Evolutionary conservation across 169 alveolate species (phyloP), one percentile per base, ranked within the genome.

Genomic region (Eimeria zaria): DNA sequence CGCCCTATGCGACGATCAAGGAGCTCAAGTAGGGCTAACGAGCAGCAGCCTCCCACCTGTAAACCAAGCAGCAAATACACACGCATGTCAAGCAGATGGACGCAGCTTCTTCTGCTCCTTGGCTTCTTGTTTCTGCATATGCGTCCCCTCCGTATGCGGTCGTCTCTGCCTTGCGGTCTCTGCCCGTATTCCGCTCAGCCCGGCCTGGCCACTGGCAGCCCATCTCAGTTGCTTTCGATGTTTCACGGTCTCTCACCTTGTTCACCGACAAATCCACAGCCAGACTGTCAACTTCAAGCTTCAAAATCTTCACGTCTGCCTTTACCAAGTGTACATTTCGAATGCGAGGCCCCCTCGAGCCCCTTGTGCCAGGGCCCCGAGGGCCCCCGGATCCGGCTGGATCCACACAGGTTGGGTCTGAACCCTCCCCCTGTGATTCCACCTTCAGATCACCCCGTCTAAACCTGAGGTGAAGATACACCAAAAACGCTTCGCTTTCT

Each of bases 31-130:
- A 96, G 83, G 80, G 89, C 96, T 39, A 91, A 73, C 14, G 97
- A 90, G 67, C 96, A 96, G 81, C 97, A 96, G 55, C 97, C 97
- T 5, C 97, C 97, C 9, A 96, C 90, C 97, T 96, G 96, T 24
- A n/a, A 14, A 24, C 85, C 60, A 55, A 48, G 46, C 4, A 22
- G 71, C 88, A 53, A 41, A 74, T 74, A 24, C 22, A 74, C 85
- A 74, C 1, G n/a, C 41, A 80, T 30, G 51, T 3, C 7, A 18
- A 16, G 11, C 67, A 24, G 22, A 51, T 0, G 30, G 30, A n/a
- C 9, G 53, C 53, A n/a, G 44, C 62, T 39, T 22, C 20, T 18
- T 44, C 62, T 76, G 58, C 16, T 20, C 33, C 39, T 2, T 44
- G 60, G 3, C 22, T 41, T 8, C 60, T 9, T 44, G 44, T 12